These are phyloP conservation scores for Microstegium vimineum DNA, from an alignment of 176 grass and related monocot genomes.

Conservation along the genomic window DNA sequence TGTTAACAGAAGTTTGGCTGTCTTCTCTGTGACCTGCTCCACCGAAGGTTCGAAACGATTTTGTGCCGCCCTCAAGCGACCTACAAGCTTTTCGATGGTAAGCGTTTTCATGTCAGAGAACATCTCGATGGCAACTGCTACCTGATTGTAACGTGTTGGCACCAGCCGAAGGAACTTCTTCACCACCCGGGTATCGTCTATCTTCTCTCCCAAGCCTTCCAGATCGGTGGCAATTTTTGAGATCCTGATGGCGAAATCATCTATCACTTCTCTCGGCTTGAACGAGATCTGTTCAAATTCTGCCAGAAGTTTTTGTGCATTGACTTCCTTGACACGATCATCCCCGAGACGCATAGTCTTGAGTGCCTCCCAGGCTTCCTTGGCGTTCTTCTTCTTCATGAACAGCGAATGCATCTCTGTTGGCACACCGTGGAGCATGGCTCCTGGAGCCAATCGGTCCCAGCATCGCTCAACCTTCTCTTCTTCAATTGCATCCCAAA, in stretches of 20 bases:
- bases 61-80: rapidly evolving
- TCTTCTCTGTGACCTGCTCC: no score
- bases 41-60: neutral
- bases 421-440: neutral
- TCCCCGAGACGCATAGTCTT: neutral
- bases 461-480: neutral
- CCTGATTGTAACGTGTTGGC: rapidly evolving
- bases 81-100: rapidly evolving
- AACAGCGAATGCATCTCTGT: neutral
- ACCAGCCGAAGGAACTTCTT: neutral
- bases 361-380: neutral
- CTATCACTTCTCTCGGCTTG: rapidly evolving
- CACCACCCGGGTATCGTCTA: rapidly evolving
- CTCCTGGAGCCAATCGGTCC: neutral
- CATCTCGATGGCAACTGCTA: neutral
- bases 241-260: neutral
- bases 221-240: rapidly evolving
- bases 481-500: no score
- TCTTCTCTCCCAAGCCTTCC: rapidly evolving
- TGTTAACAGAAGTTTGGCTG: rapidly evolving
- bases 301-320: rapidly evolving
- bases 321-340: rapidly evolving
- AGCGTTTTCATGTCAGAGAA: neutral
- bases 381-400: neutral
- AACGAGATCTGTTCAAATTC: neutral